Percentiles rank a stretch among this genome's conserved stretches.
Evolutionary conservation across 164 flowering plant genomes (phyloP).

Genomic region (Piper betle): DNA sequence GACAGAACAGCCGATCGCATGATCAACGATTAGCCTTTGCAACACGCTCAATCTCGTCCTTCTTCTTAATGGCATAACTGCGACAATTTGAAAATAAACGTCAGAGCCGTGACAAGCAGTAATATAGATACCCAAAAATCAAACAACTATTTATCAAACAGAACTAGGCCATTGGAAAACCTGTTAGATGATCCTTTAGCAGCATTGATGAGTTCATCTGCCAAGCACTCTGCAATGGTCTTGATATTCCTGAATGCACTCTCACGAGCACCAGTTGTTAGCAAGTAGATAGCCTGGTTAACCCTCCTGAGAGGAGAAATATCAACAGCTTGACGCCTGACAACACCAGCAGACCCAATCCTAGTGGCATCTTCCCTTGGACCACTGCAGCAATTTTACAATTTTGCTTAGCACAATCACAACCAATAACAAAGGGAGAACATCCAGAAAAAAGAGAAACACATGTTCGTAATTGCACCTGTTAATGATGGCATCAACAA

Average conservation of each 20-base stretch:
- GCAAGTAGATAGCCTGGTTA: conserved; percentile 21
- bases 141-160: background rate
- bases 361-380: conserved; percentile 26
- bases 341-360: conserved; percentile 25
- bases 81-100: background rate
- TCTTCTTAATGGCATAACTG: conserved; percentile 26
- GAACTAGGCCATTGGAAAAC: background rate
- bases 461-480: conserved; percentile 7
- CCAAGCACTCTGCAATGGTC: conserved; percentile 24
- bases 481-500: conserved; percentile 29
- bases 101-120: background rate
- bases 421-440: background rate
- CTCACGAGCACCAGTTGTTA: conserved; percentile 23
- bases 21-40: conserved; percentile 23
- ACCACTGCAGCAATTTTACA: conserved; percentile 11
- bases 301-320: conserved; percentile 23
- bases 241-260: conserved; percentile 25
- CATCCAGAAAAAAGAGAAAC: background rate
- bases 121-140: background rate
- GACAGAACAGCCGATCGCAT: background rate
- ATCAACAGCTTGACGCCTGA: conserved; percentile 25
- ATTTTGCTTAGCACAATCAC: background rate
- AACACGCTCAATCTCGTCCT: conserved; percentile 21
- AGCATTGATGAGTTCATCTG: conserved; percentile 23
- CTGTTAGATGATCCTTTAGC: conserved; percentile 23